A percentile compares a stretch with the other conserved stretches of the same genome.
Evolutionary conservation across 148 eudicot species (phyloP).

Genomic region (Amaranthus palmeri): DNA sequence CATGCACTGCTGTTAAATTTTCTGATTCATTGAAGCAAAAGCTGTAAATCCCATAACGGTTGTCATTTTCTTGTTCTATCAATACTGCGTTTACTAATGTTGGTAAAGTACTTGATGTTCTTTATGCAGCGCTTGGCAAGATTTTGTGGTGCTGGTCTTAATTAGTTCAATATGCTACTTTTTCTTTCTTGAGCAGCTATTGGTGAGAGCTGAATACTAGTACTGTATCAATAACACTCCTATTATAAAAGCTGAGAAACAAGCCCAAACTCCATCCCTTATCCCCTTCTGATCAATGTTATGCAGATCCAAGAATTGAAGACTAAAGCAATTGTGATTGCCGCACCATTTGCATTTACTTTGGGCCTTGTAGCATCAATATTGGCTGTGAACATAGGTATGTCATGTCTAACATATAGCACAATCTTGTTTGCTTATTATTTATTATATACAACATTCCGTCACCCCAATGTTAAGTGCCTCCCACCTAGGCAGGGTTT

Average conservation of each 20-base stretch:
- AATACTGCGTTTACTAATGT: not conserved
- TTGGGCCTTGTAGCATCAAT: conserved; percentile 64
- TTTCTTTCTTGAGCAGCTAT: conserved; percentile 91
- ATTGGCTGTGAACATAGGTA: conserved; percentile 74
- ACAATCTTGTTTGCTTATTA: not conserved
- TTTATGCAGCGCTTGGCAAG: conserved; percentile 85
- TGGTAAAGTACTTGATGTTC: not conserved
- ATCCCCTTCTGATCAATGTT: not conserved
- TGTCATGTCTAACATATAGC: not conserved
- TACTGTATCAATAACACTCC: not conserved
- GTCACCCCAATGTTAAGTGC: too few species aligned
- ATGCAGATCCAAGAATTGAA: conserved; percentile 61
- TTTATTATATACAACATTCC: too few species aligned
- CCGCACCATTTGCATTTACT: conserved; percentile 76
- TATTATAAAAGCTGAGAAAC: not conserved
- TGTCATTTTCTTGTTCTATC: not conserved
- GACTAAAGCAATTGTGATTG: conserved; percentile 58
- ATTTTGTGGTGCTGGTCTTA: conserved; percentile 81
- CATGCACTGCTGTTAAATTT: too few species aligned
- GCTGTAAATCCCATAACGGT: not conserved
- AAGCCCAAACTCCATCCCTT: too few species aligned
- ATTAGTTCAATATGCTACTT: conserved; percentile 89
- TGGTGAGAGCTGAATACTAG: conserved; percentile 42
- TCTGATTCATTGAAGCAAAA: too few species aligned
- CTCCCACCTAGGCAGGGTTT: too few species aligned